phyloP scores from a whole-genome alignment of 2,329 filamentous ascomycete genomes.

The Phialocephala subalpina region DNA sequence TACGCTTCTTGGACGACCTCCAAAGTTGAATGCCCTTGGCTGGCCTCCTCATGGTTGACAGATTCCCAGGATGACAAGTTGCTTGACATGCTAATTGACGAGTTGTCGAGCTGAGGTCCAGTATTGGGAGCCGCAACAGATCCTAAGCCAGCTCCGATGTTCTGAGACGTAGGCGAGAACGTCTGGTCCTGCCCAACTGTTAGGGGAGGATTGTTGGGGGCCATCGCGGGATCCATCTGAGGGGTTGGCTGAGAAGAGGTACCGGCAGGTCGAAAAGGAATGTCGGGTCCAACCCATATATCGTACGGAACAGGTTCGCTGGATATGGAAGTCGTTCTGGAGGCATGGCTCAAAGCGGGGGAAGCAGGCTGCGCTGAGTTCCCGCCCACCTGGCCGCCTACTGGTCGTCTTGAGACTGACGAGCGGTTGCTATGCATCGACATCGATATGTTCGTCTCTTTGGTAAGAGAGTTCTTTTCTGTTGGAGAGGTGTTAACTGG shows the following conservation, averaged over 20 bases:
- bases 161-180: neutral
- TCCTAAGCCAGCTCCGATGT: neutral
- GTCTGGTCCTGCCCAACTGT: neutral
- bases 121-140: neutral
- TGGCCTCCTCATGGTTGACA: neutral
- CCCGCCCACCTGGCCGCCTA: neutral
- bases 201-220: neutral
- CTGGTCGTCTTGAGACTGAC: neutral
- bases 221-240: neutral
- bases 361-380: conserved; percentile 1
- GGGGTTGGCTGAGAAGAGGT: neutral
- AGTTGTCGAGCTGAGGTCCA: neutral
- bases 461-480: neutral
- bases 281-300: neutral
- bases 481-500: neutral
- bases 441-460: neutral
- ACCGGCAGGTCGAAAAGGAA: neutral
- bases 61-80: neutral
- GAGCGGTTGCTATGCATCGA: conserved; percentile 4
- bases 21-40: neutral
- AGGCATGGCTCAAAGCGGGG: neutral
- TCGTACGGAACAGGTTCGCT: conserved; percentile 1
- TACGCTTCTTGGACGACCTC: conserved; percentile 6
- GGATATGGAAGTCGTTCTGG: neutral
- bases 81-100: neutral